Base-by-base conservation (phyloP, 164 flowering plant species). In the Aristolochia contorta region DNA sequence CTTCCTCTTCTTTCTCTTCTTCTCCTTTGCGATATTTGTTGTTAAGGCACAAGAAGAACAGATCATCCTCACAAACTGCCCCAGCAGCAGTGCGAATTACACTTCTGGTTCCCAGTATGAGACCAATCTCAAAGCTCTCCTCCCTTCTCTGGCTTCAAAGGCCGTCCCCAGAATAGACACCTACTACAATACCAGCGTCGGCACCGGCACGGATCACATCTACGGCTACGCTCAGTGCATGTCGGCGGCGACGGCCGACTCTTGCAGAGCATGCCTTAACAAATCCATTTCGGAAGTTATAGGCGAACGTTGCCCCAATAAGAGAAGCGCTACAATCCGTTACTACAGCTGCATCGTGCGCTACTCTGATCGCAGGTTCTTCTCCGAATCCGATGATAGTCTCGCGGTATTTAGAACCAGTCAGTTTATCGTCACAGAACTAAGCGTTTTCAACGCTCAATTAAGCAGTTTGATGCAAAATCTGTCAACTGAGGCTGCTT, bases 71-170 rank as follows among this genome's bases (percentile, higher is more conserved):
- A 10, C 8, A 14, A 13, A 19, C 21, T 59, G 62, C 25, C 6
- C 18, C 7, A 7, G 4, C 3, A 6, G 16, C 43, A 1, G 55
- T 9, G 18, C 22, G 13, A 47, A 54, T 19, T 71, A 62, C 61
- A 54, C 65, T 4, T 15, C 30, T 20, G 47, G 58, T 20, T 64
- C 68, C 57, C 55, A 21, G 23, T 72, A 45, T 52, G n/a, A 64
- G 25, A 15, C 58, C 33, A 72, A 67, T 47, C 71, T 72, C 51
- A 52, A 25, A 3, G 16, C 51, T 16, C 65, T 67, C 55, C 56
- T 67, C 21, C 22, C 24, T 20, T 58, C 51, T 30, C 19, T 62
- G 54, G 7, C 59, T 14, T 23, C 64, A n/a, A 25, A 61, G 5
- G 53, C 27, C 7, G 2, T 43, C 46, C 24, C 1, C 46, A 25